Evolutionary conservation across 495 filamentous ascomycete genomes (phyloP).

Genomic region (Podospora fimiseda): DNA sequence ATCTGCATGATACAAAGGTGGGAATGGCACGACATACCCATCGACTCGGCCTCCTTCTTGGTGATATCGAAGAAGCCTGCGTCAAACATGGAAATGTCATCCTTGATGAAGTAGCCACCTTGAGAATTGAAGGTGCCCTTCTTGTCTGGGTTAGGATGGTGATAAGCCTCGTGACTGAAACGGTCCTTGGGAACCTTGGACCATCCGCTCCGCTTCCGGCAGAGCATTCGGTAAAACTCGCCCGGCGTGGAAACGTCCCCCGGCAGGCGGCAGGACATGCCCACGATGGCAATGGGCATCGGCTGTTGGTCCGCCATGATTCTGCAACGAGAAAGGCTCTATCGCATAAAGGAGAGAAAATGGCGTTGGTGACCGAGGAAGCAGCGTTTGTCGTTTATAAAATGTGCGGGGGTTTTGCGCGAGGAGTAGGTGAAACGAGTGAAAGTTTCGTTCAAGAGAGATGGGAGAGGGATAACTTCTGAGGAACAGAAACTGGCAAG

Average conservation of each 20-base stretch:
- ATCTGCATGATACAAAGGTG: neutral
- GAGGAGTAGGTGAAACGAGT: neutral
- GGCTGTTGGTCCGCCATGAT: conserved; percentile 22
- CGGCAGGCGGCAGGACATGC: conserved; percentile 44
- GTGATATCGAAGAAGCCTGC: conserved; percentile 49
- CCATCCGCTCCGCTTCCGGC: conserved; percentile 33
- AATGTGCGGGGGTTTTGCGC: neutral
- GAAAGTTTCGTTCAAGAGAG: neutral
- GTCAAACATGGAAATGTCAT: conserved; percentile 44
- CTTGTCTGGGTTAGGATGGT: conserved; percentile 51
- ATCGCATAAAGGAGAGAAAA: conserved; percentile 7
- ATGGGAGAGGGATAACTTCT: neutral
- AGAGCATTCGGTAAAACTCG: conserved; percentile 43
- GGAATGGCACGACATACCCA: conserved; percentile 28
- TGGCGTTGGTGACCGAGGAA: neutral
- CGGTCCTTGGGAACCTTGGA: conserved; percentile 55
- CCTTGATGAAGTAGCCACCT: conserved; percentile 49
- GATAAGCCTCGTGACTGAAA: conserved; percentile 60
- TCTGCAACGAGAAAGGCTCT: neutral
- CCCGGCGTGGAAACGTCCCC: conserved; percentile 35
- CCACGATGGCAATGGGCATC: conserved; percentile 38
- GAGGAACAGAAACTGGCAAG: neutral
- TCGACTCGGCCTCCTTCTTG: conserved; percentile 40
- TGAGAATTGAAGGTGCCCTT: conserved; percentile 38
- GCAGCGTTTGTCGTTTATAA: neutral